Conservation (phyloP, 768 basidiomycete genomes). For the Rhodocollybia butyracea region DNA sequence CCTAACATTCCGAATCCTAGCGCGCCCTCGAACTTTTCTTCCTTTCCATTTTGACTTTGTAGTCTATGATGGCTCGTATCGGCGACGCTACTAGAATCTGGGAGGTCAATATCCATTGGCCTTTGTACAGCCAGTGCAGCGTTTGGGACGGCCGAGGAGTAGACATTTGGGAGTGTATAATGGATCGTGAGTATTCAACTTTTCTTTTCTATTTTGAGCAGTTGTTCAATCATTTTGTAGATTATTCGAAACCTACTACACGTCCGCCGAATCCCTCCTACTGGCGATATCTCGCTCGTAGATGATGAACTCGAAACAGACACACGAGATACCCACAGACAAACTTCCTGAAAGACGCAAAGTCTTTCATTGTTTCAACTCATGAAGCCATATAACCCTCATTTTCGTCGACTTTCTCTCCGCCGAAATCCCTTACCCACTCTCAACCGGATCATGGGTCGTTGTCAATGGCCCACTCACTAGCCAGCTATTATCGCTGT, state of each 20-base stretch:
- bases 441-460: no score
- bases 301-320: no score
- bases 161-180: slow-evolving; percentile 74
- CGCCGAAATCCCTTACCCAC: no score
- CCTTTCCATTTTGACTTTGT: neutral
- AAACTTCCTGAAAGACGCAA: no score
- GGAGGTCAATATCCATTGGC: slow-evolving; percentile 67
- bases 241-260: slow-evolving; percentile 58
- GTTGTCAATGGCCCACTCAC: no score
- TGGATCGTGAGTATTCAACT: slow-evolving; percentile 51
- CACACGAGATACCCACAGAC: no score
- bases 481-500: no score
- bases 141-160: slow-evolving; percentile 71
- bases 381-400: no score
- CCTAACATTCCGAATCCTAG: no score
- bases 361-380: no score
- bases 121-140: slow-evolving; percentile 62
- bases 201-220: slow-evolving; percentile 8
- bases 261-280: slow-evolving; percentile 40
- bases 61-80: slow-evolving; percentile 37
- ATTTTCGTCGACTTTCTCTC: no score
- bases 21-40: no score
- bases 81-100: slow-evolving; percentile 67
- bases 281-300: slow-evolving; percentile 47
- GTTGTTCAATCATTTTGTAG: slow-evolving; percentile 29